A percentile compares a stretch with the other conserved stretches of the same genome.
These are phyloP conservation scores for Rosa chinensis DNA, from an alignment of 306 rosid genomes.

Conservation along the genomic window DNA sequence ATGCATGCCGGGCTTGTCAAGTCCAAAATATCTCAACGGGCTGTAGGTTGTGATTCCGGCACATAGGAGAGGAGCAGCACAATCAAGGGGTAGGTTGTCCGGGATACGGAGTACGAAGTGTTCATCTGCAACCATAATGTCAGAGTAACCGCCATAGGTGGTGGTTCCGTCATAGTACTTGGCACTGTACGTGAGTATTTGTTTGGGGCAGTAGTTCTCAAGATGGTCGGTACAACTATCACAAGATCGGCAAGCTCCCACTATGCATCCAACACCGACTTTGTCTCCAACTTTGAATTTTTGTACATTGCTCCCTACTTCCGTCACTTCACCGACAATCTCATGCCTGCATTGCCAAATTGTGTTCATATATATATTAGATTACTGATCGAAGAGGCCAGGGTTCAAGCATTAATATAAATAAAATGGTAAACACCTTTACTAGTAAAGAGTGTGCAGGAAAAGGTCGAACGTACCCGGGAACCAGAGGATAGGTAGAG, in stretches of 20 bases:
- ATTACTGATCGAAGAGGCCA: no score
- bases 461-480: constrained; percentile 11
- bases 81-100: neutral
- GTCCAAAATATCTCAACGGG: constrained; percentile 11
- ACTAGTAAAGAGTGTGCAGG: no score
- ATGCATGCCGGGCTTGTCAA: neutral
- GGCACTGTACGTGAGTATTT: neutral
- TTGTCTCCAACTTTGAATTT: constrained; percentile 21
- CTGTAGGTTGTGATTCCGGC: constrained; percentile 22
- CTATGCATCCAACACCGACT: constrained; percentile 15
- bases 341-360: constrained; percentile 4
- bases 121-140: constrained; percentile 4
- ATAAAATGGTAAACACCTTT: no score
- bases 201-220: constrained; percentile 2
- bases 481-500: constrained; percentile 13
- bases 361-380: neutral
- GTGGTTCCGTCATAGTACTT: constrained; percentile 11
- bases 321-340: constrained; percentile 16
- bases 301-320: constrained; percentile 15
- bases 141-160: constrained; percentile 12
- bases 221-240: neutral
- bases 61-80: constrained; percentile 10
- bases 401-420: no score
- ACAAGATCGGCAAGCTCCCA: constrained; percentile 12
- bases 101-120: neutral